These are phyloP conservation scores for Zhuliangozyma parablackwelliae DNA, from an alignment of 1,139 yeast species.

Conservation along the genomic window DNA sequence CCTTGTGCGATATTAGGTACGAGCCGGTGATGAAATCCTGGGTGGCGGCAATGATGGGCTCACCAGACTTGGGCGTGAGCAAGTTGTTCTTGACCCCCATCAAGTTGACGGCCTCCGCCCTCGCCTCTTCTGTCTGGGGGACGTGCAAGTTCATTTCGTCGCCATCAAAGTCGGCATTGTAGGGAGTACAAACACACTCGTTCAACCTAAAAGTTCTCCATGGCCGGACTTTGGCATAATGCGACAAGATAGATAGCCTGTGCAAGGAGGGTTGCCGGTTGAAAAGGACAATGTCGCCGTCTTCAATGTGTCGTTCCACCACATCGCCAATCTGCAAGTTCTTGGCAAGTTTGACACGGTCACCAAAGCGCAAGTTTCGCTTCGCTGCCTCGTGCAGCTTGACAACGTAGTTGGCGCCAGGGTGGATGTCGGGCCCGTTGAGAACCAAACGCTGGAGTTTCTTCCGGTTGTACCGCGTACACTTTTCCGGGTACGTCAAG, in stretches of 20 bases:
- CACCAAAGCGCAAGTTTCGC: conserved; percentile 86
- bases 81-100: conserved; percentile 98
- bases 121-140: conserved; percentile 98
- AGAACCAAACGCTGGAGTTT: conserved; percentile 70
- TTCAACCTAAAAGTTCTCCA: conserved; percentile 97
- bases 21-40: conserved; percentile 99
- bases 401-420: conserved; percentile 91
- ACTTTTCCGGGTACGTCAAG: conserved; percentile 91
- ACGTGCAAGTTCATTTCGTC: conserved; percentile 99
- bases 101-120: conserved; percentile 94
- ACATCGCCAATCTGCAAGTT: conserved; percentile 81
- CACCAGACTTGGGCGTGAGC: conserved; percentile 95
- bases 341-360: conserved; percentile 71
- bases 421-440: conserved; percentile 86
- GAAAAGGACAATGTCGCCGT: conserved; percentile 92
- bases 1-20: conserved; percentile 86
- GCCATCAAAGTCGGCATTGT: conserved; percentile 99
- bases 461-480: conserved; percentile 79
- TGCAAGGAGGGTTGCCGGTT: conserved; percentile 98
- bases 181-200: conserved; percentile 99
- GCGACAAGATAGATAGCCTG: conserved; percentile 88
- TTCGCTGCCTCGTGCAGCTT: conserved; percentile 83
- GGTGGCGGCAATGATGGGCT: conserved; percentile 98
- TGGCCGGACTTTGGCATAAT: conserved; percentile 92
- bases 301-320: conserved; percentile 97